Evolutionary conservation across 768 basidiomycete genomes (phyloP), one percentile per base, ranked within the genome.

Genomic region (Tephrocybe sp.): DNA sequence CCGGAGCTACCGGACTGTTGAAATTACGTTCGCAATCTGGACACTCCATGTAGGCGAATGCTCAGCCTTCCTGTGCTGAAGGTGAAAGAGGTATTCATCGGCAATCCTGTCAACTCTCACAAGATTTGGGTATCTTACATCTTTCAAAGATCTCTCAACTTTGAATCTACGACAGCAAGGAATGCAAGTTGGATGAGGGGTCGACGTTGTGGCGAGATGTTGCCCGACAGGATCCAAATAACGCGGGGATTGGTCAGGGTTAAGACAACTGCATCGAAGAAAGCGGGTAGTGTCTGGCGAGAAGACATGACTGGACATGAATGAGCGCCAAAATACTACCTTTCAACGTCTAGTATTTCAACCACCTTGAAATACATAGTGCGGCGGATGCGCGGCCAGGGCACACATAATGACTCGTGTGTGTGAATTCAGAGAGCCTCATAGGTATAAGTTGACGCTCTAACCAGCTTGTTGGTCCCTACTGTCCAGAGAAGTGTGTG

Each of bases 1-100:
- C 71, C 11, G 77, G 60, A 1, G 73, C 71, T 34, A 70, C 68
- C 14, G 62, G 67, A 8, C 68, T 68, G 21, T 62, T 58, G 50
- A 65, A 77, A 2, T 54, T 60, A 33, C 70, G 57, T n/a, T 64
- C 61, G 54, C 74, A 76, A 11, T 59, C 51, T 2, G 54, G 50
- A 45, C 74, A 76, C 69, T 67, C 53, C 63, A 76, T 3, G 68
- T 71, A 2, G 71, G 69, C 7, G 73, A 73, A 48, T 75, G 73
- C 54, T 69, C 72, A 15, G 69, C 68, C 11, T 61, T 60, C 62
- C 66, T 69, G 50, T 75, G 73, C 73, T 73, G 43, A 12, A n/a
- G n/a, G n/a, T n/a, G n/a, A 36, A 36, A n/a, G 15, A 12, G 15
- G 15, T 7, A n/a, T n/a, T 8, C 34, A n/a, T 36, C 11, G 34